Evolutionary conservation across 2,329 filamentous ascomycete genomes (phyloP), one percentile per base, ranked within the genome.

Genomic region (Aspergillus aculeatinus): DNA sequence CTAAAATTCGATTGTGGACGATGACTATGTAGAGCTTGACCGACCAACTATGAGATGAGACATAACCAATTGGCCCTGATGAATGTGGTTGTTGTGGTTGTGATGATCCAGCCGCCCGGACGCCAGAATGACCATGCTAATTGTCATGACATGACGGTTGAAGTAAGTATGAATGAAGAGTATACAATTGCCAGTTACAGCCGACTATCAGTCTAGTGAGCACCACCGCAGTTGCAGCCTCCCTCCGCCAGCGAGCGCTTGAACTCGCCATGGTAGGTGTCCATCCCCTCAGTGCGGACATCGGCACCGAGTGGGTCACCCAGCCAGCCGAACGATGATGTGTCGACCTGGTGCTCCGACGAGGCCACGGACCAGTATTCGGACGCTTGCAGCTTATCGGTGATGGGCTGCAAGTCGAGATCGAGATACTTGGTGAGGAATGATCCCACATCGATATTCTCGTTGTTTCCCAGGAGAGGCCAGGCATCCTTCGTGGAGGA

Each of bases 371-470:
- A 56, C 68, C 69, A 72, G 29, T 62, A 65, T 35, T 60, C 62
- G 5, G 69, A 64, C 4, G 68, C 60, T 67, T 81, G 84, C 49
- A 99, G 78, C 75, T 95, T 88, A 70, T 86, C 80, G 0, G 93
- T 97, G 58, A 98, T 86, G 33, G 82, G 81, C 1, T 91, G 85
- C 1, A 96, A 85, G 71, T 97, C 88, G 1, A 98, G 85, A 52
- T 85, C 85, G 0, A 99, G 83, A 70, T 95, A 99, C 9, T 87
- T 80, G 7, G 86, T 81, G 60, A 99, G 77, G 74, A 97, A 99
- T 49, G 84, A 80, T 35, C 95, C 95, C 1, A 99, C 84, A 27
- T 98, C 92, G 0, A 89, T 98, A 73, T 99, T 99, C 80, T 99
- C 95, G 57, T 96, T 88, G 74, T 98, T 98, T 7, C 94, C 94